A percentile compares a stretch with the other conserved stretches of the same genome.
Conservation (phyloP, 2,329 filamentous ascomycete species). For the Verticillium nonalfalfae region DNA sequence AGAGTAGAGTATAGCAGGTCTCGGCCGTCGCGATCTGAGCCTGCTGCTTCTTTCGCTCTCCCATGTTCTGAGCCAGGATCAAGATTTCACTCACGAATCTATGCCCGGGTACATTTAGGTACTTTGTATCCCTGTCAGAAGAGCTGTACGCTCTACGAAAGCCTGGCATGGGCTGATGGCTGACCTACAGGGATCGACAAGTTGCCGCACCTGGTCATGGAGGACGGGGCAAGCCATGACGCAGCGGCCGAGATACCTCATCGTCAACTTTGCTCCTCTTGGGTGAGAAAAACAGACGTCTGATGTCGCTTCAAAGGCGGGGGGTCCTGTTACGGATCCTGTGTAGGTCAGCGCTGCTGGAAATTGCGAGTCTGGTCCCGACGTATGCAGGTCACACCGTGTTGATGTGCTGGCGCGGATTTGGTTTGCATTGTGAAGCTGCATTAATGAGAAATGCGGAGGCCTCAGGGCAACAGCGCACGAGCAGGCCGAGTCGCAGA, state of each 20-base stretch:
- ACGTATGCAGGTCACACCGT: not conserved
- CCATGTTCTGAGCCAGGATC: not conserved
- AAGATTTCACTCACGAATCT: not conserved
- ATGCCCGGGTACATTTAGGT: not conserved
- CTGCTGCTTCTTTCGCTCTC: not conserved
- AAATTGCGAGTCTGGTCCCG: not conserved
- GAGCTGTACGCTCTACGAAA: not conserved
- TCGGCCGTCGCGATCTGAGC: not conserved
- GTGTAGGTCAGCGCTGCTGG: not conserved
- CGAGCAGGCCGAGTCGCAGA: not conserved
- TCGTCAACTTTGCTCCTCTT: not conserved
- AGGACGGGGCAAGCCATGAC: not conserved
- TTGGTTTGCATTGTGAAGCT: not conserved
- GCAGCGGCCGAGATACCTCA: not conserved
- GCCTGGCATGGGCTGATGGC: not conserved
- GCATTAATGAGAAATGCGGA: not conserved
- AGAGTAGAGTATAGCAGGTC: not conserved
- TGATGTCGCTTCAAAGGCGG: not conserved
- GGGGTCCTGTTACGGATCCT: not conserved
- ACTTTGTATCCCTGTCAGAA: not conserved
- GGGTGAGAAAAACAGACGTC: not conserved
- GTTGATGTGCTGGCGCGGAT: not conserved
- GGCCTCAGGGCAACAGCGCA: not conserved
- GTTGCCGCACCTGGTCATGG: not conserved
- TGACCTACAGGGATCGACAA: not conserved